These are phyloP conservation scores for Kuraishia ogatae DNA, from an alignment of 805 yeast genomes.

Conservation along the genomic window DNA sequence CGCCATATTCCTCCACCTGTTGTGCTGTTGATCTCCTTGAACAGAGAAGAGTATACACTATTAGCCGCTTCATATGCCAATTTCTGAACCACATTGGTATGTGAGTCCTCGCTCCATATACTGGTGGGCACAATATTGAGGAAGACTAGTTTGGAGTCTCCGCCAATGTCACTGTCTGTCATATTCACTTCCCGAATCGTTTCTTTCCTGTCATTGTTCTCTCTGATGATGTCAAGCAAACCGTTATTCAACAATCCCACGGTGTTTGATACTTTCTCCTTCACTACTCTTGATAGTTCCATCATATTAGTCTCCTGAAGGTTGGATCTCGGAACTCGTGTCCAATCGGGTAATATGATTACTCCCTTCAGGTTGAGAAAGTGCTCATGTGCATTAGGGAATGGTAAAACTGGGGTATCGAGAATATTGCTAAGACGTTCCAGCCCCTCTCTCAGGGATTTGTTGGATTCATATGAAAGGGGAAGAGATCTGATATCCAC, in stretches of 20 bases:
- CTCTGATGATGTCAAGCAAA: conserved; percentile 16
- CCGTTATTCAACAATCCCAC: conserved; percentile 21
- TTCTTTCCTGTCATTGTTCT: conserved; percentile 17
- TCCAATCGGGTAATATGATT: conserved; percentile 55
- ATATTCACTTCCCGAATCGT: conserved; percentile 15
- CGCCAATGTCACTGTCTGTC: conserved; percentile 12
- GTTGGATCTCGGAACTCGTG: conserved; percentile 22
- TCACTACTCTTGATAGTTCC: conserved; percentile 19
- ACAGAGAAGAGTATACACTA: not conserved
- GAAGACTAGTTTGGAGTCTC: conserved; percentile 20
- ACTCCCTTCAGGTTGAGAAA: conserved; percentile 53
- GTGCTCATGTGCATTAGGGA: conserved; percentile 50
- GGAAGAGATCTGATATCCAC: conserved; percentile 63
- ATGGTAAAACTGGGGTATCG: conserved; percentile 46
- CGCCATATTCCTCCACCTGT: not conserved
- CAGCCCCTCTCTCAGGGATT: conserved; percentile 38
- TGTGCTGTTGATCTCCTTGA: not conserved
- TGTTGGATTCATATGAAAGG: conserved; percentile 33
- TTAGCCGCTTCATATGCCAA: not conserved
- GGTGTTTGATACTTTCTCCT: conserved; percentile 15
- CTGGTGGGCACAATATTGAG: conserved; percentile 18
- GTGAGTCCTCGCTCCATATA: not conserved
- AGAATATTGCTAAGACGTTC: conserved; percentile 39
- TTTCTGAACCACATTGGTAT: not conserved
- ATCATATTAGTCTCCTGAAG: conserved; percentile 17